Evolutionary conservation across 2,329 filamentous ascomycete genomes (phyloP), one percentile per base, ranked within the genome.

Genomic region (Teratosphaeria zuluensis): DNA sequence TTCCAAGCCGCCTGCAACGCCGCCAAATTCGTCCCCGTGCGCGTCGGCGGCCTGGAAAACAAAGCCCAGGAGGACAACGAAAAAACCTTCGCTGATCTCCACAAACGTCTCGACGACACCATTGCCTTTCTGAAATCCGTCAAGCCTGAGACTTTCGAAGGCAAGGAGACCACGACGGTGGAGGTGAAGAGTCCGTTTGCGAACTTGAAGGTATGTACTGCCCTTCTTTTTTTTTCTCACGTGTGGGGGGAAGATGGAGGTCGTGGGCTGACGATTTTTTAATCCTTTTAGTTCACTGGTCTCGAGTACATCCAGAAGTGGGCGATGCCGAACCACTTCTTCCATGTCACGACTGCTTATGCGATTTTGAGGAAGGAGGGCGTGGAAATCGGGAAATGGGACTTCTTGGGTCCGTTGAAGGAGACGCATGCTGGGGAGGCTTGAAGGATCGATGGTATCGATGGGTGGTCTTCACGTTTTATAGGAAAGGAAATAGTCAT

Each of bases 291-390:
- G 53, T 55, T 57, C 38, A 42, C 46, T 11, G 56, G 56, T 14
- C 28, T 57, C n/a, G 21, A 24, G 1, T 87, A 82, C 66, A 66
- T 81, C 24, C 66, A 72, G 48, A 72, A 72, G 2, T 83, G 78
- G 69, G 76, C 72, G 3, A 58, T 84, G 51, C 84, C 85, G 24
- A 86, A 87, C 66, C 68, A 86, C 64, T 86, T 78, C 74, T 89
- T 88, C 72, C 86, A 88, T 68, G 63, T 82, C 14, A 77, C 71
- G 2, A 84, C 78, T 12, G 76, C 81, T 9, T 88, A 88, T 73
- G 75, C 71, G 24, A 82, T 88, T 58, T 66, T 88, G 68, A 76
- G 85, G 60, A 79, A 77, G 66, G 78, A 83, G 72, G 85, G 85
- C 1, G 81, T 86, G 30, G 73, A 76, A 0, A n/a, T 89, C 19